Evolutionary conservation across 306 rosid species (phyloP), one percentile per base, ranked within the genome.

Genomic region (Cicer judaicum): DNA sequence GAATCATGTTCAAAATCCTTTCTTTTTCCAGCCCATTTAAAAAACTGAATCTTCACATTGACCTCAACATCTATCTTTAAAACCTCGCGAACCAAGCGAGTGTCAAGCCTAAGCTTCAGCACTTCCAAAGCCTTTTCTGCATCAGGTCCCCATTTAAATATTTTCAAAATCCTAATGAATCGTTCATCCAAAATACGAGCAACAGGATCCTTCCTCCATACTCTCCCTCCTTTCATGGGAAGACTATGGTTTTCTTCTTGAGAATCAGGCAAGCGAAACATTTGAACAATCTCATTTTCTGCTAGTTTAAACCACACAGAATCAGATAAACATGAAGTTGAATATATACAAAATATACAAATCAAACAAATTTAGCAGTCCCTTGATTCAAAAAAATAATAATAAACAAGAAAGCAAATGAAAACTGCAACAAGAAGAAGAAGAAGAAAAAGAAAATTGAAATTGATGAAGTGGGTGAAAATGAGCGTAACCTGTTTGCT

Each of bases 101-200:
- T 81, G 76, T 91, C 96, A 5, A 94, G 89, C 80, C 85, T 89
- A 79, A 94, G 75, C 84, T 88, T 91, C 24, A 94, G 78, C 65
- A 94, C 96, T 85, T 94, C 95, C 82, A 91, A 64, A 3, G 98
- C 98, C 87, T 88, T 93, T 78, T 94, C 98, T 16, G 97, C 96
- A 82, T 91, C 96, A 59, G 94, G 83, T 2, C 98, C 98, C 98
- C 97, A 94, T 77, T 91, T 94, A 73, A 94, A 94, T 67, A 94
- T 88, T 64, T 88, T 91, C 90, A 94, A 86, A 72, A 91, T 94
- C 87, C 92, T 87, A 57, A 83, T 88, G 84, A 93, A 93, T 41
- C 98, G 84, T 74, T 88, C 98, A 70, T 91, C 98, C 83, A 93
- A 76, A 73, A 54, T 82, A 78, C 93, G 79, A 69, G 89, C 76